Conservation (phyloP, 129 eudicot species). For the Centella asiatica region DNA sequence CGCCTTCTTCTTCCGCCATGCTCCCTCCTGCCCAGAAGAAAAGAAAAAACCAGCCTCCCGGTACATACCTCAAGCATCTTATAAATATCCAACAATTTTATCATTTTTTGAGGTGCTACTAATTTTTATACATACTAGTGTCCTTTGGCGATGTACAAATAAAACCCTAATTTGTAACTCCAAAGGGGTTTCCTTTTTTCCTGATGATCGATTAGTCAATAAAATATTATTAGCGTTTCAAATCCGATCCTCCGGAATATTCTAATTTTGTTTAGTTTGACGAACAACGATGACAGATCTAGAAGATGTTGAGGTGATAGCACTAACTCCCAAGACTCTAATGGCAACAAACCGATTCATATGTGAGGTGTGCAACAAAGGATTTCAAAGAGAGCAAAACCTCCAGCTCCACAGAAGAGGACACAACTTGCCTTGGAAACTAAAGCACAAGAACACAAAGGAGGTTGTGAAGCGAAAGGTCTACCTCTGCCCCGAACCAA, state of each 20-base stretch:
- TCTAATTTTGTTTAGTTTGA: no score
- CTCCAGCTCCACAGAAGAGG: slow-evolving; percentile 89
- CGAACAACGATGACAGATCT: slow-evolving; percentile 54
- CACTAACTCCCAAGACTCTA: slow-evolving; percentile 72
- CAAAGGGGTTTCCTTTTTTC: no score
- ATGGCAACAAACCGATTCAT: slow-evolving; percentile 87
- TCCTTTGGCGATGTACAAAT: no score
- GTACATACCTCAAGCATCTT: slow-evolving; percentile 85
- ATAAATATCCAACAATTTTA: not conserved
- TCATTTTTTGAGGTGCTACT: no score
- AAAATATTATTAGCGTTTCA: no score
- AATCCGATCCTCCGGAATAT: no score
- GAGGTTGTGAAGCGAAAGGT: slow-evolving; percentile 73
- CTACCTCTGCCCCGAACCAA: slow-evolving; percentile 67
- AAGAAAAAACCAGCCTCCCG: slow-evolving; percentile 64
- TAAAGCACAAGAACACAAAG: slow-evolving; percentile 55
- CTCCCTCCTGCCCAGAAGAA: slow-evolving; percentile 37
- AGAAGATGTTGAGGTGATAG: slow-evolving; percentile 86
- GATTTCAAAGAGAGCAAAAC: slow-evolving; percentile 86
- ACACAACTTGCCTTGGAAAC: slow-evolving; percentile 91
- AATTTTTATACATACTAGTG: no score
- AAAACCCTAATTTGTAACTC: no score
- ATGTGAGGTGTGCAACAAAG: slow-evolving; percentile 88
- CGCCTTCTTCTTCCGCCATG: slow-evolving; percentile 28
- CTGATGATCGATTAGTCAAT: not conserved